Conservation (phyloP, 345 rosid genomes). For the Salix koriyanagi region DNA sequence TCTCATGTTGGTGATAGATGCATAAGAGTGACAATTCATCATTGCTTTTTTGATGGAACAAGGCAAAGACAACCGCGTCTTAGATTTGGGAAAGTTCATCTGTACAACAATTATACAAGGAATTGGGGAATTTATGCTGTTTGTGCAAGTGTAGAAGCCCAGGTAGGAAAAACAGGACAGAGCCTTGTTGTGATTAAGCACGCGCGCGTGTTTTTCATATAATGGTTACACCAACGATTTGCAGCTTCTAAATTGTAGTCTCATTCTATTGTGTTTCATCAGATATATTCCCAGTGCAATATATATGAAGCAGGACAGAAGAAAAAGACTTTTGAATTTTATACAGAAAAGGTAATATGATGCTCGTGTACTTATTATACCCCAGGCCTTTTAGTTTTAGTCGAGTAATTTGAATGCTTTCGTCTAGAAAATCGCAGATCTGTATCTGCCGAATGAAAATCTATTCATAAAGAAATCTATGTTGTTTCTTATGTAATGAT, state of each 20-base stretch:
- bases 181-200: too few species aligned
- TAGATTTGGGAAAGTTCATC: constrained; percentile 77
- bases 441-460: not conserved
- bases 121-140: constrained; percentile 90
- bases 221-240: not conserved
- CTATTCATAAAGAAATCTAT: not conserved
- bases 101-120: constrained; percentile 85
- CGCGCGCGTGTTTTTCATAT: not conserved
- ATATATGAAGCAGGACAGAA: constrained; percentile 91
- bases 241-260: not conserved
- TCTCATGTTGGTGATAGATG: constrained; percentile 71
- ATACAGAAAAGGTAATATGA: constrained; percentile 56
- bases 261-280: not conserved
- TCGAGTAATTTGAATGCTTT: not conserved
- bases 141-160: constrained; percentile 88
- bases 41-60: constrained; percentile 87
- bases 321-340: constrained; percentile 79
- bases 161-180: constrained; percentile 32
- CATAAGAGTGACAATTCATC: constrained; percentile 86
- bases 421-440: not conserved
- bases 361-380: not conserved
- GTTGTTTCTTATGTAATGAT: not conserved
- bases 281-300: constrained; percentile 93
- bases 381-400: not conserved
- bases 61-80: constrained; percentile 91